These are phyloP conservation scores for Neobulgaria alba DNA, from an alignment of 2,329 filamentous ascomycete species.

Conservation along the genomic window DNA sequence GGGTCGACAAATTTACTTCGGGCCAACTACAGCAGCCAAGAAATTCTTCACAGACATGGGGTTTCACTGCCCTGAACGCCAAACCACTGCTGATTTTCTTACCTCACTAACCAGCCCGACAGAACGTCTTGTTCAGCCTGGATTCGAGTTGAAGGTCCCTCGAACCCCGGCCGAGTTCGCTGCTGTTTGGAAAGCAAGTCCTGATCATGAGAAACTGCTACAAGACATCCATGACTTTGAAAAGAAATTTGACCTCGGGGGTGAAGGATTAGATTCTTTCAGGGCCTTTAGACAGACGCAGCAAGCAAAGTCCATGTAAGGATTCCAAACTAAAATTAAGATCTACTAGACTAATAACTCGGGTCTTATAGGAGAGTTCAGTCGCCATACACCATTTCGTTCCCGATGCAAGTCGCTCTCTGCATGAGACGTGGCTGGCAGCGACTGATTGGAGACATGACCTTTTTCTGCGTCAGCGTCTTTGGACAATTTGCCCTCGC, in stretches of 20 bases:
- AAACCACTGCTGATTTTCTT: slow-evolving; percentile 71
- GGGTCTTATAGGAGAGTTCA: background rate
- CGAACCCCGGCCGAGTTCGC: slow-evolving; percentile 46
- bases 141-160: slow-evolving; percentile 47
- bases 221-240: slow-evolving; percentile 38
- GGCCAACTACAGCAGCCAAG: slow-evolving; percentile 51
- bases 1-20: slow-evolving; percentile 59
- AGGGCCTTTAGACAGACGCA: background rate
- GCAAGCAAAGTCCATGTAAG: background rate
- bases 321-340: background rate
- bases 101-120: slow-evolving; percentile 67
- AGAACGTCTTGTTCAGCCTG: slow-evolving; percentile 44
- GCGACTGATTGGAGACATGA: slow-evolving; percentile 67
- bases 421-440: slow-evolving; percentile 74
- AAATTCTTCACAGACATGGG: slow-evolving; percentile 58
- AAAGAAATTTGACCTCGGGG: slow-evolving; percentile 38
- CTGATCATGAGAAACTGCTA: slow-evolving; percentile 33
- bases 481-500: slow-evolving; percentile 38
- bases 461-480: slow-evolving; percentile 44
- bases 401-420: slow-evolving; percentile 64
- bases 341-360: background rate
- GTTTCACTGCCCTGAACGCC: slow-evolving; percentile 42
- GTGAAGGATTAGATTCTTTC: background rate
- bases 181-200: slow-evolving; percentile 36
- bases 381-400: slow-evolving; percentile 68